These are phyloP conservation scores for Puccinia triticina DNA, from an alignment of 1,284 basidiomycete species.

Conservation along the genomic window DNA sequence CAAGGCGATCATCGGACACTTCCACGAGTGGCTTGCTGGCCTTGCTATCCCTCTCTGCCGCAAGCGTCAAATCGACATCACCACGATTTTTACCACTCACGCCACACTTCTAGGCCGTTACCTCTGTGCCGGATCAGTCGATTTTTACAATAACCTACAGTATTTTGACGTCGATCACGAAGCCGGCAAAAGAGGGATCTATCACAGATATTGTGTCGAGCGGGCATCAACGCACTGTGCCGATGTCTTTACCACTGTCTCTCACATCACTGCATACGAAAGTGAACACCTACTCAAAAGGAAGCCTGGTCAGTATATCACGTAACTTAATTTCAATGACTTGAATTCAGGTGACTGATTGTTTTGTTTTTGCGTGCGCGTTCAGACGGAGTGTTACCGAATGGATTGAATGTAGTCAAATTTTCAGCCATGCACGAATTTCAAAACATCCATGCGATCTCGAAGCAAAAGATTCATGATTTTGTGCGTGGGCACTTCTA, in stretches of 20 bases:
- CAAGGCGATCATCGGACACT: conserved; percentile 92
- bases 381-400: conserved; percentile 91
- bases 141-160: conserved; percentile 99
- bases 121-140: conserved; percentile 93
- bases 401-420: conserved; percentile 96
- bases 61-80: conserved; percentile 95
- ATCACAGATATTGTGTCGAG: conserved; percentile 87
- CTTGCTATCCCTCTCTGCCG: conserved; percentile 93
- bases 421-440: conserved; percentile 94
- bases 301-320: conserved; percentile 69
- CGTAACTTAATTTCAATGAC: not conserved
- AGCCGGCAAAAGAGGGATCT: conserved; percentile 95
- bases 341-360: conserved; percentile 7
- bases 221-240: conserved; percentile 90
- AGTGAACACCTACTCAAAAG: conserved; percentile 93
- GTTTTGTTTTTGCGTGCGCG: not conserved
- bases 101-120: conserved; percentile 98
- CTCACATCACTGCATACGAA: conserved; percentile 79
- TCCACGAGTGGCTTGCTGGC: conserved; percentile 99
- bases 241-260: conserved; percentile 63
- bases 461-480: conserved; percentile 96
- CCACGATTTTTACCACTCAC: conserved; percentile 91
- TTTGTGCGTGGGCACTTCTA: conserved; percentile 98
- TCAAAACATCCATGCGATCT: conserved; percentile 84
- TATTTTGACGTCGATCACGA: conserved; percentile 99